Base-by-base conservation (phyloP, 345 rosid species). In the Hypericum perforatum region DNA sequence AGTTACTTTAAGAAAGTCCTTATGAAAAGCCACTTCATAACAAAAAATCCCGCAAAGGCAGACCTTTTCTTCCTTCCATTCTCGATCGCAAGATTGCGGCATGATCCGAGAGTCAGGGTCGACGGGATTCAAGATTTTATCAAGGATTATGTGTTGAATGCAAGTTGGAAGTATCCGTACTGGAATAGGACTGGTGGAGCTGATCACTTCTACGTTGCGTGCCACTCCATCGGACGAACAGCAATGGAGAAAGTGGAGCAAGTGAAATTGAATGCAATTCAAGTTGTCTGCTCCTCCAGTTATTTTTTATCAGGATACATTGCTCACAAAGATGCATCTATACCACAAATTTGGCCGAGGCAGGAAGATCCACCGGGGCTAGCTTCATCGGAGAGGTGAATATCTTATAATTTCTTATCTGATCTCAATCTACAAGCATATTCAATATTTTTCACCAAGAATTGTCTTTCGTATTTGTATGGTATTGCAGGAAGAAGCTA, bases 311-410 rank as follows among this genome's bases (percentile, higher is more conserved):
- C 74, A 10, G 77, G 82, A 7, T 67, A 78, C 58, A 46, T 81
- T 29, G 13, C 78, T 70, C 89, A 82, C 51, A 82, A 78, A 63
- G 84, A 82, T 56, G 77, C 70, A 11, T 76, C 76, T 50, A 49
- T 79, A 59, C 89, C 89, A 32, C 84, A 76, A 63, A 63, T 78
- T 57, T 78, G 88, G 88, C 88, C 84, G 7, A 76, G 88, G 64
- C 63, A 61, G 11, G 72, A 63, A 16, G 77, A 76, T 29, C 84
- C 82, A 13, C 70, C 78, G 14, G 14, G 69, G 38, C 59, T 78
- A 49, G 49, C 63, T 29, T 68, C 77, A 11, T 63, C 70, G 8
- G 60, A 76, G 62, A 78, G 88, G 84, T 78, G 43, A 73, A 15
- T 52, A 41, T 40, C 32, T 44, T 44, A 6, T 44, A 9, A 10